Percentiles rank a stretch among this genome's conserved stretches.
Evolutionary conservation across 176 grass and related monocot species (phyloP).

Genomic region (Pontederia crassipes): DNA sequence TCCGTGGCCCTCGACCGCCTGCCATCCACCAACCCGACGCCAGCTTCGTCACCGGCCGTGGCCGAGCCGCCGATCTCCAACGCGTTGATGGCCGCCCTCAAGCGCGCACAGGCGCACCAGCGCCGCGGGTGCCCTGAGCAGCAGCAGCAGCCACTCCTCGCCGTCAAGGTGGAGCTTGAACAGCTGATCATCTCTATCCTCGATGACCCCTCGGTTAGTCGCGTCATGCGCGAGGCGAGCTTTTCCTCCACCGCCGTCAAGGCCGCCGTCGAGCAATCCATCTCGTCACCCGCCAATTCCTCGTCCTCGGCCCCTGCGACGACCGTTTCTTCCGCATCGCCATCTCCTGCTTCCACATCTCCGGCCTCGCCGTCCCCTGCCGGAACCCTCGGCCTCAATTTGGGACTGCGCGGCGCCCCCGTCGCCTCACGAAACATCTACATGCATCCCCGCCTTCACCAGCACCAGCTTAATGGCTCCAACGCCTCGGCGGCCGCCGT

Average conservation of each 20-base stretch:
- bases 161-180: slow-evolving; percentile 25
- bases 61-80: slow-evolving; percentile 22
- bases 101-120: slow-evolving; percentile 27
- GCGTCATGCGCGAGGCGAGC: slow-evolving; percentile 28
- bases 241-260: slow-evolving; percentile 21
- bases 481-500: neutral
- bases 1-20: slow-evolving; percentile 27
- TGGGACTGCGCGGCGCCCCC: neutral
- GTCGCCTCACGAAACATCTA: slow-evolving; percentile 12
- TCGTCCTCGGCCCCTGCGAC: neutral
- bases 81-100: slow-evolving; percentile 23
- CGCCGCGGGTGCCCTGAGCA: slow-evolving; percentile 25
- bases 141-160: slow-evolving; percentile 31
- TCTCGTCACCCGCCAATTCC: neutral
- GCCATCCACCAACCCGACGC: neutral
- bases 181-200: slow-evolving; percentile 24
- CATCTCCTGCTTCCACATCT: neutral
- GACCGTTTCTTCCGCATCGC: neutral
- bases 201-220: slow-evolving; percentile 26
- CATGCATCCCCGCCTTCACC: slow-evolving; percentile 21
- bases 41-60: neutral
- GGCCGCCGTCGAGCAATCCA: slow-evolving; percentile 17
- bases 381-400: neutral
- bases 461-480: neutral
- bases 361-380: neutral